phyloP scores from a whole-genome alignment of 306 rosid genomes.

The Datisca glomerata region DNA sequence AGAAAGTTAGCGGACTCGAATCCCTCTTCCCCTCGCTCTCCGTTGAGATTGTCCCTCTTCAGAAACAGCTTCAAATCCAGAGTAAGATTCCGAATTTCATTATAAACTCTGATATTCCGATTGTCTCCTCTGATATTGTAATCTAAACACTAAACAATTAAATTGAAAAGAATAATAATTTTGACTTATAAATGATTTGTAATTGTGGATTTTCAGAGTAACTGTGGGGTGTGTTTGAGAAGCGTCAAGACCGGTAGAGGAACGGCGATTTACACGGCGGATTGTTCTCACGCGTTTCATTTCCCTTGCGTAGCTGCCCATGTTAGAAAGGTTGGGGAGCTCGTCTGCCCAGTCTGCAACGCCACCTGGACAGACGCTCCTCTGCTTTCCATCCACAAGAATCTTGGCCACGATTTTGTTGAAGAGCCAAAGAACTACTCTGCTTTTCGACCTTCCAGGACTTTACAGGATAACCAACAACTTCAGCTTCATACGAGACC shows the following conservation, averaged over 20 bases:
- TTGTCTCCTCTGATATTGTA: neutral
- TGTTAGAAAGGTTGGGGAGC: constrained; percentile 44
- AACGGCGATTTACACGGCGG: constrained; percentile 84
- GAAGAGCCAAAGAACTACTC: neutral
- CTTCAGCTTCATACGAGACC: constrained; percentile 16
- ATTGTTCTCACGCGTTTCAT: constrained; percentile 78
- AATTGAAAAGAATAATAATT: too few species aligned
- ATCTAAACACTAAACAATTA: neutral
- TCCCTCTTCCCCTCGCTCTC: constrained; percentile 70
- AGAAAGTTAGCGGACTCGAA: constrained; percentile 24
- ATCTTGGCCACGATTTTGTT: constrained; percentile 3
- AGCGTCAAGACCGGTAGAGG: constrained; percentile 80
- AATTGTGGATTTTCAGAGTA: constrained; percentile 42
- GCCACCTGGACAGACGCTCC: constrained; percentile 71
- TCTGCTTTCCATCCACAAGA: constrained; percentile 49
- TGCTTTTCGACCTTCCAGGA: neutral
- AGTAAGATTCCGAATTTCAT: too few species aligned
- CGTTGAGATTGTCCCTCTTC: constrained; percentile 72
- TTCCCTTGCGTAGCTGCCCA: constrained; percentile 66
- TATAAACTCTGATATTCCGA: too few species aligned
- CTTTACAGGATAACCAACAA: neutral
- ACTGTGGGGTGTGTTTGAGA: constrained; percentile 73
- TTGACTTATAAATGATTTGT: neutral
- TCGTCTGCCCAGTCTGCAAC: constrained; percentile 78
- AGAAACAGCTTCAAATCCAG: constrained; percentile 82